A percentile compares a stretch with the other conserved stretches of the same genome.
Conservation (phyloP, 2,329 filamentous ascomycete genomes). For the Exophiala phaeomuriformis region DNA sequence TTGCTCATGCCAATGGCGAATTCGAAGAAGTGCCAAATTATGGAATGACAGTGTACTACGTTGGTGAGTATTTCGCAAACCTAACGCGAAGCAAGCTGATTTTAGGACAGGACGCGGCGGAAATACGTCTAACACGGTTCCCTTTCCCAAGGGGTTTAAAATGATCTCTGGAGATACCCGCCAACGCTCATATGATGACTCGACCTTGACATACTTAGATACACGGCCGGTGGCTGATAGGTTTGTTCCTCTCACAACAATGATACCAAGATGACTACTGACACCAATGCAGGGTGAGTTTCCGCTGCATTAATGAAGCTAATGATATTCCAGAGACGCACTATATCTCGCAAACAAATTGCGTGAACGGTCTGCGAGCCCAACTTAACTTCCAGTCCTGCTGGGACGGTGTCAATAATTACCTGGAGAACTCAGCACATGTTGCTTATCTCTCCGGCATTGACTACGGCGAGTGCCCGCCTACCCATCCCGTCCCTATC, state of each 20-base stretch:
- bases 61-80: conserved; percentile 26
- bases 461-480: conserved; percentile 68
- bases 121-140: conserved; percentile 51
- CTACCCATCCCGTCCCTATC: conserved; percentile 59
- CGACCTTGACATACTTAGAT: conserved; percentile 31
- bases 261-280: conserved; percentile 42
- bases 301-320: conserved; percentile 74
- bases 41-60: conserved; percentile 37
- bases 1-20: conserved; percentile 58
- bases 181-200: conserved; percentile 35
- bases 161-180: conserved; percentile 76
- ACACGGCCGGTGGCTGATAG: conserved; percentile 57
- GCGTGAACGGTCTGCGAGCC: conserved; percentile 68
- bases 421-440: conserved; percentile 53
- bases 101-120: conserved; percentile 30
- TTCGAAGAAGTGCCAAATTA: conserved; percentile 36
- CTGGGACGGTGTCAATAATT: conserved; percentile 66
- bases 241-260: conserved; percentile 63
- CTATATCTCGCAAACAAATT: conserved; percentile 66
- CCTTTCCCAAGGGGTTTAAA: conserved; percentile 69
- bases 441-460: conserved; percentile 72
- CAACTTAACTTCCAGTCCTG: conserved; percentile 86
- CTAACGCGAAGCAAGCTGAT: conserved; percentile 30
- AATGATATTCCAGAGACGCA: conserved; percentile 56
- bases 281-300: conserved; percentile 51